These are phyloP conservation scores for Chaetomium cochliodes DNA, from an alignment of 495 filamentous ascomycete genomes.

Conservation along the genomic window DNA sequence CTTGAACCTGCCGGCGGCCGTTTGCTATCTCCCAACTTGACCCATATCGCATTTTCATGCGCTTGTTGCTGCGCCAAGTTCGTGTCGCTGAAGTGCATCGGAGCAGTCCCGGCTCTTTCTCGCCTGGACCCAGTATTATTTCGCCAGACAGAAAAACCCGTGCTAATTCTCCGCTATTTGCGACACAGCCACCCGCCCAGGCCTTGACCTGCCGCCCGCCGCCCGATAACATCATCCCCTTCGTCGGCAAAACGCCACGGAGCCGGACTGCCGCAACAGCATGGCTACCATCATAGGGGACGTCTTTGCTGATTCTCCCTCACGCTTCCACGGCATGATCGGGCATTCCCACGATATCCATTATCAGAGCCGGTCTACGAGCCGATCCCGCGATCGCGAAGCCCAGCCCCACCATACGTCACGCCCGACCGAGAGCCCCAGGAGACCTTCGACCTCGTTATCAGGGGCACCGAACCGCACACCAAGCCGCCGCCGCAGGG, in stretches of 20 bases:
- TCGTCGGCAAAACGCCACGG: not conserved
- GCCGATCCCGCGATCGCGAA: constrained; percentile 43
- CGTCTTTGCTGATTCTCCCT: constrained; percentile 45
- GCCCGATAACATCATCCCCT: constrained; percentile 25
- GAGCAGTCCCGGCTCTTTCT: constrained; percentile 35
- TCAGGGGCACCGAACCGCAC: constrained; percentile 20
- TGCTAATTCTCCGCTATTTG: constrained; percentile 36
- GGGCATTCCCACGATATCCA: constrained; percentile 44
- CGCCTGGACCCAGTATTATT: constrained; percentile 28
- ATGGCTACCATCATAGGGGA: constrained; percentile 53
- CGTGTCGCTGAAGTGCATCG: not conserved
- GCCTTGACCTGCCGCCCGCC: constrained; percentile 17
- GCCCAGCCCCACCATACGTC: constrained; percentile 26
- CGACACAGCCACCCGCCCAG: constrained; percentile 30
- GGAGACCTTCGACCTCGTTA: constrained; percentile 34
- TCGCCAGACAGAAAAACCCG: constrained; percentile 21
- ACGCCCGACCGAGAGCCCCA: constrained; percentile 32
- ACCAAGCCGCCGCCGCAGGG: constrained; percentile 16
- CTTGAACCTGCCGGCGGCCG: not conserved
- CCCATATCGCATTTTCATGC: not conserved
- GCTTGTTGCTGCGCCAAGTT: not conserved
- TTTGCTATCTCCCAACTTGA: not conserved
- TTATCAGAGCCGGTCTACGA: constrained; percentile 43
- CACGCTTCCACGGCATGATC: constrained; percentile 50
- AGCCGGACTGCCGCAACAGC: constrained; percentile 32